phyloP scores from a whole-genome alignment of 805 yeast species.

The Lipomyces anomalus region DNA sequence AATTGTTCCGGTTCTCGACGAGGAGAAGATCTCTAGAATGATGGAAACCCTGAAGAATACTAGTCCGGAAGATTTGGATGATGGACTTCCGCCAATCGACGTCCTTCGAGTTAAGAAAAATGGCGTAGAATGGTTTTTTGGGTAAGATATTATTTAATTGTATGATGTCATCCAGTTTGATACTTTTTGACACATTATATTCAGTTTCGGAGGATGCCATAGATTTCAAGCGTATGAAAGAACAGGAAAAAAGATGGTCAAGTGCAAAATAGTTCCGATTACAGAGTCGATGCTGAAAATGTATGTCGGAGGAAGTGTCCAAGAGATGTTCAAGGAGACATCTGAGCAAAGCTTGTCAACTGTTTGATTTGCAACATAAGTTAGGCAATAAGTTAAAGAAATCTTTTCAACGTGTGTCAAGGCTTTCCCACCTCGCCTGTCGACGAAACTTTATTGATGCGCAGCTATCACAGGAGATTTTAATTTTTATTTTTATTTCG shows the following conservation, averaged over 20 bases:
- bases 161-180: conserved; percentile 50
- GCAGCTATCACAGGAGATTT: too few species aligned
- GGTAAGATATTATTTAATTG: conserved; percentile 52
- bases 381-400: too few species aligned
- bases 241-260: conserved; percentile 46
- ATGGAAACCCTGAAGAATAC: conserved; percentile 41
- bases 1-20: conserved; percentile 76
- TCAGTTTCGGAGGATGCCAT: conserved; percentile 77
- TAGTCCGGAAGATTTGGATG: conserved; percentile 30
- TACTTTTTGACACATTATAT: conserved; percentile 46
- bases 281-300: conserved; percentile 61
- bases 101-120: conserved; percentile 60
- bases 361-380: too few species aligned
- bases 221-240: conserved; percentile 80
- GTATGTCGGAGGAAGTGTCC: conserved; percentile 53
- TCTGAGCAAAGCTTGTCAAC: too few species aligned
- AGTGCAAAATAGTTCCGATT: conserved; percentile 68
- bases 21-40: conserved; percentile 73
- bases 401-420: too few species aligned
- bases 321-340: conserved; percentile 20
- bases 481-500: too few species aligned
- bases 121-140: conserved; percentile 50
- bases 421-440: too few species aligned
- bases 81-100: conserved; percentile 63
- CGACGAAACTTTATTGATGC: too few species aligned